Conservation (phyloP, 257 asterid species). For the Galeopsis tetrahit region DNA sequence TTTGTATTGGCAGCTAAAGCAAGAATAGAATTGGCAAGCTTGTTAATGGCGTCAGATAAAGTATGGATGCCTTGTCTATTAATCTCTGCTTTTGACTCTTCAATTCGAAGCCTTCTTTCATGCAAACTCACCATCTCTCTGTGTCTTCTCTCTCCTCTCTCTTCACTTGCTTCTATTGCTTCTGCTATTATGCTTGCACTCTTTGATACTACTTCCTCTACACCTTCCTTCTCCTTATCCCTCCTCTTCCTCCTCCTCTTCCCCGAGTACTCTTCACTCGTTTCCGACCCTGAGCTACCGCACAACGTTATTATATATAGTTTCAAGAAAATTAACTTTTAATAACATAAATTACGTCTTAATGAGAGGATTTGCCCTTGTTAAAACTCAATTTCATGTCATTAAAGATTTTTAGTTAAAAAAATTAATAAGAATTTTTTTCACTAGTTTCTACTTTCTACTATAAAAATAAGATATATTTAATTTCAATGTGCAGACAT, state of each 20-base stretch:
- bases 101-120: constrained; percentile 70
- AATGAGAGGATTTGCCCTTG: no score
- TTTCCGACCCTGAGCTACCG: constrained; percentile 34
- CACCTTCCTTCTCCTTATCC: neutral
- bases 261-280: constrained; percentile 29
- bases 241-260: constrained; percentile 19
- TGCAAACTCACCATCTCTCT: constrained; percentile 67
- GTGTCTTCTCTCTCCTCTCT: constrained; percentile 77
- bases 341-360: no score
- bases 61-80: constrained; percentile 76
- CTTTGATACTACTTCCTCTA: constrained; percentile 62
- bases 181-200: constrained; percentile 74
- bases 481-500: no score
- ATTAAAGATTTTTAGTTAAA: no score
- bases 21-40: constrained; percentile 74
- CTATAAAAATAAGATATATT: no score
- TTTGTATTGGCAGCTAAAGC: constrained; percentile 61
- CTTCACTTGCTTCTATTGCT: constrained; percentile 69
- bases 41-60: constrained; percentile 81
- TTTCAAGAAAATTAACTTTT: no score
- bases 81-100: constrained; percentile 81
- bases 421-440: no score
- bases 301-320: no score
- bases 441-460: no score
- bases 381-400: no score